Evolutionary conservation across 345 rosid genomes (phyloP).

Genomic region (Pelargonium nanum): DNA sequence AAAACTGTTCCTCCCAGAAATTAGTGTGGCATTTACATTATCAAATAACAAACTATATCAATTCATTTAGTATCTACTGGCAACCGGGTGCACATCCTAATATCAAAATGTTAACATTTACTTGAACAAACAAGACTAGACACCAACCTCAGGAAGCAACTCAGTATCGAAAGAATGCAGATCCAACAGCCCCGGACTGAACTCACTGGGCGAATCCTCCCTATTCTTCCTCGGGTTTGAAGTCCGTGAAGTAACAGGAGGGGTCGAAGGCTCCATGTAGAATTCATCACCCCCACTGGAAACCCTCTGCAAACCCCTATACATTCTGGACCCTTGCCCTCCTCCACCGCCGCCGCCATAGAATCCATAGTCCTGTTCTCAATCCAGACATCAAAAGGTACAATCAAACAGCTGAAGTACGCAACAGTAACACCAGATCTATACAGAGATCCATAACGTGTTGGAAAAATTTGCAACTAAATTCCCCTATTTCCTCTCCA

Average conservation of each 20-base stretch:
- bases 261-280: slow-evolving; percentile 59
- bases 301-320: slow-evolving; percentile 54
- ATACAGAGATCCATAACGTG: slow-evolving; percentile 3
- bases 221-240: slow-evolving; percentile 55
- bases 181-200: slow-evolving; percentile 95
- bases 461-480: not conserved
- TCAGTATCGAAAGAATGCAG: slow-evolving; percentile 94
- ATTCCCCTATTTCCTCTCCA: not conserved
- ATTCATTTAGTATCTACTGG: no score
- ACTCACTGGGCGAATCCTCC: slow-evolving; percentile 60
- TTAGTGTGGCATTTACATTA: no score
- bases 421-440: slow-evolving; percentile 13
- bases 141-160: slow-evolving; percentile 81
- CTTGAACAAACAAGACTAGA: not conserved
- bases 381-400: slow-evolving; percentile 6
- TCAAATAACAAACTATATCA: no score
- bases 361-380: slow-evolving; percentile 67
- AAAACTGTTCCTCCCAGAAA: not conserved
- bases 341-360: slow-evolving; percentile 55
- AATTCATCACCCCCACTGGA: slow-evolving; percentile 57
- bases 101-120: not conserved
- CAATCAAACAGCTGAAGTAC: slow-evolving; percentile 6
- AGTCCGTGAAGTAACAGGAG: slow-evolving; percentile 57
- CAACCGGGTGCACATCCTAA: not conserved
- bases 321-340: slow-evolving; percentile 53